Base-by-base conservation (phyloP, 192 early-diverging fungal species). In the Spinellus fusiger region DNA sequence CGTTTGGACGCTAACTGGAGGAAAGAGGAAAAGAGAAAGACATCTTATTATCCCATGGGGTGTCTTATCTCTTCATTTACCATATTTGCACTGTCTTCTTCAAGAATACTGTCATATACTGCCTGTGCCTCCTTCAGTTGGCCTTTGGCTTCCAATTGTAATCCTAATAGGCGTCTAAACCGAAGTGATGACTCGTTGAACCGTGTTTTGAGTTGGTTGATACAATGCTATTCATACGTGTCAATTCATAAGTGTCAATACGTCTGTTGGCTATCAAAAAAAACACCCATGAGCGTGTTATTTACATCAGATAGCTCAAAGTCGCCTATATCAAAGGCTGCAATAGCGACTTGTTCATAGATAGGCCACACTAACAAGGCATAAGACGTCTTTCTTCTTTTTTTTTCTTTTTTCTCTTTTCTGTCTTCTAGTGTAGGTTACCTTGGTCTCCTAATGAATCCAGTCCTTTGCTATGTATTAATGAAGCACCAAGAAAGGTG, bases 271-370 rank as follows among this genome's bases (percentile, higher is more conserved):
- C 20, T 20, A 33, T 33, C n/a, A 54, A 34, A 18, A 12, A 22
- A 0, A 18, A 27, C 32, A 33, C 28, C 2, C 16, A 5, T 58
- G 9, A 18, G 13, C 33, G 15, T 38, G 6, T 27, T 5, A 31
- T 54, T 54, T 70, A 82, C 73, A 37, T 83, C 68, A 49, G 93
- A 90, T 26, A 86, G 59, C 10, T 57, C 65, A 22, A 85, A 73
- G 61, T 93, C 80, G 26, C 88, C 85, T 37, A 85, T 77, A 71
- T 95, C 92, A 27, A 94, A 69, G 8, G 92, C 86, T 7, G 92
- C 87, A 37, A 89, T 68, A 59, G 87, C 80, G 8, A 91, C 73
- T 74, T 97, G 93, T 73, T 96, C 94, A 69, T 84, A 84, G 13
- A 90, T 70, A 5, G 89, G 71, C 86, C 86, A 91, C 6, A 77